phyloP scores from a whole-genome alignment of 306 rosid species.

The Cucumis hystrix region DNA sequence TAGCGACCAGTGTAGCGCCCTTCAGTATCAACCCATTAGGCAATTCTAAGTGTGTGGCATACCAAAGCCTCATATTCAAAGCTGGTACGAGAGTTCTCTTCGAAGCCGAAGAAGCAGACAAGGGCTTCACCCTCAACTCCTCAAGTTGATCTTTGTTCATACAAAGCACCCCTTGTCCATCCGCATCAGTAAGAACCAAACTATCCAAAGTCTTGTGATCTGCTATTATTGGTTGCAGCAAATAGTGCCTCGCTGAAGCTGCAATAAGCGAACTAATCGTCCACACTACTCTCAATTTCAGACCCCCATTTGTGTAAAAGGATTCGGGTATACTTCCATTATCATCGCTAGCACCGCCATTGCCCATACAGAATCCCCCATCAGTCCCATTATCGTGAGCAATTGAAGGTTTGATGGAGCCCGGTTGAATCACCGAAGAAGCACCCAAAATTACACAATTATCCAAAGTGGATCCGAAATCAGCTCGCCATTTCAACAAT shows the following conservation, averaged over 20 bases:
- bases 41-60: slow-evolving; percentile 74
- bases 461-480: slow-evolving; percentile 84
- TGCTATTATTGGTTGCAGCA: slow-evolving; percentile 78
- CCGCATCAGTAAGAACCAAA: slow-evolving; percentile 82
- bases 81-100: slow-evolving; percentile 99
- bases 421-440: slow-evolving; percentile 39
- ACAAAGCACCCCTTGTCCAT: slow-evolving; percentile 85
- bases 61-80: slow-evolving; percentile 92
- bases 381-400: slow-evolving; percentile 16
- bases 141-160: slow-evolving; percentile 90
- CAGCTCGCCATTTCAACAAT: slow-evolving; percentile 86
- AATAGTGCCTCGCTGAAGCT: slow-evolving; percentile 86
- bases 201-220: slow-evolving; percentile 77
- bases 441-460: slow-evolving; percentile 91
- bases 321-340: slow-evolving; percentile 95
- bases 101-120: slow-evolving; percentile 87
- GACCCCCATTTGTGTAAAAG: slow-evolving; percentile 83
- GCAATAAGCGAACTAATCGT: slow-evolving; percentile 92
- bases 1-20: slow-evolving; percentile 92
- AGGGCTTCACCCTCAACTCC: slow-evolving; percentile 93
- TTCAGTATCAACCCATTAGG: slow-evolving; percentile 73
- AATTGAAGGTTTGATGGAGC: slow-evolving; percentile 13
- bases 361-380: slow-evolving; percentile 10
- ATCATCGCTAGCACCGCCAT: slow-evolving; percentile 26
- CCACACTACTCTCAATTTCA: slow-evolving; percentile 89